Evolutionary conservation across 2,329 filamentous ascomycete genomes (phyloP).

Genomic region (Huntiella abstrusa): DNA sequence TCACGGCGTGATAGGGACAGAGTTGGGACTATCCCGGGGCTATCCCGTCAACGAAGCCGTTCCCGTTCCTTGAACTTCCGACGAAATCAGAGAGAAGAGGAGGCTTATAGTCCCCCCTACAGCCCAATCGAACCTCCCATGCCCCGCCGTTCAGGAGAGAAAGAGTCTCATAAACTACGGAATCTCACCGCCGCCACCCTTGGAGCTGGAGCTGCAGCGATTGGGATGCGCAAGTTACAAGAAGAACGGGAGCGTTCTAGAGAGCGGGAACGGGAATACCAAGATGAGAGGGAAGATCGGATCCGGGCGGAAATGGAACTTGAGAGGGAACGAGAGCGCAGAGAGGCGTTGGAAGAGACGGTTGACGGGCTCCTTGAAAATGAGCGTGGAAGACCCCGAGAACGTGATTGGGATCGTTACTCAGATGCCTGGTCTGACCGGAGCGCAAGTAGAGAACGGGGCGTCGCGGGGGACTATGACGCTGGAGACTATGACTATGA

Average conservation of each 20-base stretch:
- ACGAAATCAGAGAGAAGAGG: neutral
- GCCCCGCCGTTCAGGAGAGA: constrained; percentile 1
- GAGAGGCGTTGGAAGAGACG: neutral
- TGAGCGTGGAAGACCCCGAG: neutral
- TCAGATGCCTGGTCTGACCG: neutral
- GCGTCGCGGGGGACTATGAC: neutral
- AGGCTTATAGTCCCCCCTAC: neutral
- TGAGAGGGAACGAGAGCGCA: neutral
- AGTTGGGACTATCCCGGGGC: neutral
- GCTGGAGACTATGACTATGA: no score
- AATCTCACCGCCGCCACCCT: constrained; percentile 35
- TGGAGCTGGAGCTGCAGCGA: constrained; percentile 39
- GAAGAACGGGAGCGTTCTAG: constrained; percentile 20
- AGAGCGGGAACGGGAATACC: constrained; percentile 1
- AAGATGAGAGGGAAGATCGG: constrained; percentile 8
- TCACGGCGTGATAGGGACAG: neutral
- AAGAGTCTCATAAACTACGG: constrained; percentile 36
- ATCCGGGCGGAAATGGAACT: constrained; percentile 5
- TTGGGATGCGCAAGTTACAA: constrained; percentile 40
- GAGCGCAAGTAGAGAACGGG: constrained; percentile 1
- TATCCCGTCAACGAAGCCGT: neutral
- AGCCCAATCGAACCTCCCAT: constrained; percentile 1
- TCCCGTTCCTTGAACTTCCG: neutral
- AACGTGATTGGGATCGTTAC: neutral
- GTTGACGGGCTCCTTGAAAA: neutral